Evolutionary conservation across 306 rosid genomes (phyloP), one percentile per base, ranked within the genome.

Genomic region (Inga oerstediana): DNA sequence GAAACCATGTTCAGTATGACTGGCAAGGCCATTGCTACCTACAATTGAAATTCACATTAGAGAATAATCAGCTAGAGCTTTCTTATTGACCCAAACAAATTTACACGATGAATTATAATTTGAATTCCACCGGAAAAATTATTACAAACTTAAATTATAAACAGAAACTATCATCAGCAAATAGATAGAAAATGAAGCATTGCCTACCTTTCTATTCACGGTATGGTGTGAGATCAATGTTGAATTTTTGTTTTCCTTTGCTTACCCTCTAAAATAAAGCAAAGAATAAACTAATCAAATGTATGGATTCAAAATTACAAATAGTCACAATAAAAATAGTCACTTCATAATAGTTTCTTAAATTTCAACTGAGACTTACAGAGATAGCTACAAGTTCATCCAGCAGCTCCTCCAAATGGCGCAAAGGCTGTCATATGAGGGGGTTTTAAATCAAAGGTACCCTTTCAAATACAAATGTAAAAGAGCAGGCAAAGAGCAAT

Each of bases 351-450:
- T 16, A 68, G 48, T 37, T 19, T 65, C 6, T 30, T 8, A 32
- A 66, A 39, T 54, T 68, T 44, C 66, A 39, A 78, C 80, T 7
- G 82, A 79, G 17, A 92, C 95, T 94, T 92, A 96, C 99, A 74
- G 97, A 93, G 62, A 96, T 96, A 35, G 99, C 95, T 77, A 96
- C 93, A 75, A 96, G 99, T 91, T 96, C 97, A 82, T 89, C 90
- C 73, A 96, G 93, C 75, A 94, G 88, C 87, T 94, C 98, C 91
- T 96, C 96, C 88, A 92, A 90, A 82, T 96, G 89, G 84, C 94
- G 97, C 87, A 96, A 79, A 79, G 99, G 99, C 98, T 96, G 87
- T 84, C 45, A 82, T 54, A 82, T 17, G 69, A 82, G 75, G 59
- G 76, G 37, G 75, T 82, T 56, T 62, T 24, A 49, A 30, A 82